phyloP scores from a whole-genome alignment of 1,284 basidiomycete genomes.

The Cutaneotrichosporon spelunceum region DNA sequence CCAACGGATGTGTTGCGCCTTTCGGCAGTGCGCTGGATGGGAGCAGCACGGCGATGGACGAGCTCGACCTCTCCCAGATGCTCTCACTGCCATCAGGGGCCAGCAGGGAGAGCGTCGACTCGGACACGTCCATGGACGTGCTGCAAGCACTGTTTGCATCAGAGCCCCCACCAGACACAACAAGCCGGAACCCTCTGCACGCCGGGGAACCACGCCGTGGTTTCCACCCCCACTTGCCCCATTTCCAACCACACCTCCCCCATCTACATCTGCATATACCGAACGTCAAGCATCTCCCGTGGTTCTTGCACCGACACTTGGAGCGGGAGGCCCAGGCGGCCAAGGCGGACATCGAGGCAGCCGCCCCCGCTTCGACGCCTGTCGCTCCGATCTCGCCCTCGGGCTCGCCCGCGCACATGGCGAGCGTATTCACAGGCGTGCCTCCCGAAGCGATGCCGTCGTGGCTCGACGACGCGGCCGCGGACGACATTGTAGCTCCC shows the following conservation, averaged over 20 bases:
- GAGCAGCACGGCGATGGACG: not conserved
- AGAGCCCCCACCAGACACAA: slow-evolving; percentile 14
- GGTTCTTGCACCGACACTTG: slow-evolving; percentile 13
- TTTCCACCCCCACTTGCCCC: slow-evolving; percentile 2
- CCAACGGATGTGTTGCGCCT: slow-evolving; percentile 1
- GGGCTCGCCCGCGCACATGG: not conserved
- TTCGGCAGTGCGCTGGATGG: not conserved
- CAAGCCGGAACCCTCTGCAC: not conserved
- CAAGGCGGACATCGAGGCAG: not conserved
- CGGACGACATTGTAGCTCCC: slow-evolving; percentile 17
- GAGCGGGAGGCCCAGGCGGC: slow-evolving; percentile 20
- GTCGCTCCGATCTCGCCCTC: not conserved
- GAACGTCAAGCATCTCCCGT: slow-evolving; percentile 8
- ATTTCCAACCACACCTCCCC: slow-evolving; percentile 7
- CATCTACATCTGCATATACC: slow-evolving; percentile 1
- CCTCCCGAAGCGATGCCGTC: slow-evolving; percentile 14
- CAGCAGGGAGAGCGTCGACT: slow-evolving; percentile 6
- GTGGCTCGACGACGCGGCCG: slow-evolving; percentile 16
- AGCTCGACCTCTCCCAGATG: not conserved
- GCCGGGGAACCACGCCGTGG: not conserved
- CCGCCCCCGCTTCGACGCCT: not conserved
- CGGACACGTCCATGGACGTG: slow-evolving; percentile 16
- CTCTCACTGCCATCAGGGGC: not conserved
- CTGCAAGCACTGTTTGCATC: slow-evolving; percentile 18
- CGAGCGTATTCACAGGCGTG: slow-evolving; percentile 22